These are phyloP conservation scores for Candida peoriensis DNA, from an alignment of 805 yeast species.

Conservation along the genomic window DNA sequence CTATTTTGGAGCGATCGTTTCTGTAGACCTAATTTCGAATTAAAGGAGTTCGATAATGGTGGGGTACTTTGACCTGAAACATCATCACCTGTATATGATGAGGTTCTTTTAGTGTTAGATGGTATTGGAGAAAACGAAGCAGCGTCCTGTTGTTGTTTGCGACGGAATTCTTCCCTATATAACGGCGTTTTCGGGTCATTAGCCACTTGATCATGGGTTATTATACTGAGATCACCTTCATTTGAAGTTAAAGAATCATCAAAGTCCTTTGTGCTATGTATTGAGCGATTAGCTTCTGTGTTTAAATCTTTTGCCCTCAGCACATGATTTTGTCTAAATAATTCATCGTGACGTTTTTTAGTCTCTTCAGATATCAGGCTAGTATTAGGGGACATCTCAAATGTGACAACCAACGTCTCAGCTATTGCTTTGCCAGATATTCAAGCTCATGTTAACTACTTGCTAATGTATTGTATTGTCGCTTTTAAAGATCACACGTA, in stretches of 20 bases:
- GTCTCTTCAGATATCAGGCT: constrained; percentile 10
- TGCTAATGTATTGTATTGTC: too few relatives aligned
- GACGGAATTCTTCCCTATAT: constrained; percentile 13
- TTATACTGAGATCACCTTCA: constrained; percentile 16
- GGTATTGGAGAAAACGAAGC: constrained; percentile 13
- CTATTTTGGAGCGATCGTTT: constrained; percentile 7
- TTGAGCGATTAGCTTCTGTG: not conserved
- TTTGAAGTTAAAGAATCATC: constrained; percentile 4
- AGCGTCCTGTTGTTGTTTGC: not conserved
- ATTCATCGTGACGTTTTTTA: constrained; percentile 13
- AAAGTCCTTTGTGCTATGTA: constrained; percentile 2
- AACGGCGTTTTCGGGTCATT: constrained; percentile 24
- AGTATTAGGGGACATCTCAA: constrained; percentile 1
- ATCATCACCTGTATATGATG: too few relatives aligned
- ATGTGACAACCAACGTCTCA: too few relatives aligned
- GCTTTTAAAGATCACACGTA: too few relatives aligned
- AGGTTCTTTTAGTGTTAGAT: constrained; percentile 11
- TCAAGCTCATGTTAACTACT: too few relatives aligned
- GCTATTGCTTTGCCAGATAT: too few relatives aligned
- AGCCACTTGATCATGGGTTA: constrained; percentile 14
- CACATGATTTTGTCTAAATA: constrained; percentile 17
- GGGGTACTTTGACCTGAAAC: not conserved
- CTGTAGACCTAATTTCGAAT: constrained; percentile 4
- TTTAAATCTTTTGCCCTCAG: constrained; percentile 13
- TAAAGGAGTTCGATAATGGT: constrained; percentile 2